phyloP scores from a whole-genome alignment of 495 filamentous ascomycete species.

The Talaromyces proteolyticus region DNA sequence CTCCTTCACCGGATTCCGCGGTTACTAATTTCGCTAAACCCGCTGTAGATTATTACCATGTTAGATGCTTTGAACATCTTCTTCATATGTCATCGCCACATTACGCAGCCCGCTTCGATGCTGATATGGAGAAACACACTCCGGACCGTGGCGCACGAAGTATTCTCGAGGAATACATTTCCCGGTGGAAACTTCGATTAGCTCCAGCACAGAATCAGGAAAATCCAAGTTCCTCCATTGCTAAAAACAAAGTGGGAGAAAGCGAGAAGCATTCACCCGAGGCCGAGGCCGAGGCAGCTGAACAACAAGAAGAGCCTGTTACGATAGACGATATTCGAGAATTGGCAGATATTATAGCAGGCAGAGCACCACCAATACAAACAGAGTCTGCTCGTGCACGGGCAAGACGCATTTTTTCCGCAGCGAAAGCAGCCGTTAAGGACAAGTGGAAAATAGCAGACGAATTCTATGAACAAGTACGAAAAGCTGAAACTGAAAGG shows the following conservation, averaged over 20 bases:
- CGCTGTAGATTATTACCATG: conserved; percentile 5
- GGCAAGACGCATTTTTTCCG: conserved; percentile 3
- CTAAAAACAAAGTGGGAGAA: background rate
- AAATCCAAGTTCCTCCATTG: conserved; percentile 2
- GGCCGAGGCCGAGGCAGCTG: background rate
- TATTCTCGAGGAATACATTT: conserved; percentile 7
- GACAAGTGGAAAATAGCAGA: conserved; percentile 2
- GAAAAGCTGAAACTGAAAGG: conserved; percentile 2
- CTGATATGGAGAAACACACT: conserved; percentile 1
- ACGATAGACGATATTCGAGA: conserved; percentile 3
- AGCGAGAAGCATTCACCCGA: background rate
- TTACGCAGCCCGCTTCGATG: conserved; percentile 4
- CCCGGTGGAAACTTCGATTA: conserved; percentile 1
- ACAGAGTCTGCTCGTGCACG: conserved; percentile 2
- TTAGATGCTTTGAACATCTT: conserved; percentile 4
- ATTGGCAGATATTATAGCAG: conserved; percentile 3
- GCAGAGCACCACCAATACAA: conserved; percentile 4
- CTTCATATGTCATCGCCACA: conserved; percentile 1
- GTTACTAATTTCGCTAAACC: conserved; percentile 4
- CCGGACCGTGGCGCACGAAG: background rate
- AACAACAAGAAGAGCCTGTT: conserved; percentile 2
- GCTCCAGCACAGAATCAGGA: background rate
- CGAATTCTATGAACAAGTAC: conserved; percentile 5
- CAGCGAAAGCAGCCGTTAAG: conserved; percentile 1
- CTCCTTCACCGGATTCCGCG: conserved; percentile 1